Evolutionary conservation across 805 yeast species (phyloP).

Genomic region (Candida ascalaphidarum): DNA sequence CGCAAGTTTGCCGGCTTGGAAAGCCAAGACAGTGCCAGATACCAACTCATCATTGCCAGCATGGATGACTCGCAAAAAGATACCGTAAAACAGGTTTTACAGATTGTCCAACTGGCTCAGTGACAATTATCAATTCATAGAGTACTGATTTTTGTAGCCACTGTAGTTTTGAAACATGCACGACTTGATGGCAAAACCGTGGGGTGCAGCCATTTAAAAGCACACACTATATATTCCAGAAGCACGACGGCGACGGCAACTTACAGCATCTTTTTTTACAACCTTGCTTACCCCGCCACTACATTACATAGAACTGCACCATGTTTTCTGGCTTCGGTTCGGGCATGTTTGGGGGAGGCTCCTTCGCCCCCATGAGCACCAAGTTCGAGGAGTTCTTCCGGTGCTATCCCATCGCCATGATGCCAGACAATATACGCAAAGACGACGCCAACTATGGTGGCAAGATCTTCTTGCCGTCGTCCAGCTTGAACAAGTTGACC

Average conservation of each 20-base stretch:
- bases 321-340: constrained; percentile 39
- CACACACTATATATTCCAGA: no score
- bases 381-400: constrained; percentile 81
- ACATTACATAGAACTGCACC: background rate
- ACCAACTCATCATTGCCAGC: constrained; percentile 39
- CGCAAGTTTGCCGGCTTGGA: constrained; percentile 43
- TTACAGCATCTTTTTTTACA: no score
- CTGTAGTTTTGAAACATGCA: no score
- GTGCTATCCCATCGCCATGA: constrained; percentile 85
- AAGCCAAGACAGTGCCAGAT: constrained; percentile 37
- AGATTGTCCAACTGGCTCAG: constrained; percentile 8
- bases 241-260: no score
- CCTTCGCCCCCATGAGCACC: constrained; percentile 18
- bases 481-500: constrained; percentile 80
- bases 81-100: constrained; percentile 18
- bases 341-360: constrained; percentile 24
- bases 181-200: no score
- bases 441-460: constrained; percentile 90
- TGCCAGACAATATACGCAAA: constrained; percentile 67
- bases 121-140: background rate
- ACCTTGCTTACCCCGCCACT: no score
- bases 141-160: background rate
- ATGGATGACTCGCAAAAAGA: constrained; percentile 26
- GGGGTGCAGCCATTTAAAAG: no score
- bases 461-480: constrained; percentile 88